A percentile compares a stretch with the other conserved stretches of the same genome.
phyloP scores from a whole-genome alignment of 2,329 filamentous ascomycete species.

The Fusarium continuum region DNA sequence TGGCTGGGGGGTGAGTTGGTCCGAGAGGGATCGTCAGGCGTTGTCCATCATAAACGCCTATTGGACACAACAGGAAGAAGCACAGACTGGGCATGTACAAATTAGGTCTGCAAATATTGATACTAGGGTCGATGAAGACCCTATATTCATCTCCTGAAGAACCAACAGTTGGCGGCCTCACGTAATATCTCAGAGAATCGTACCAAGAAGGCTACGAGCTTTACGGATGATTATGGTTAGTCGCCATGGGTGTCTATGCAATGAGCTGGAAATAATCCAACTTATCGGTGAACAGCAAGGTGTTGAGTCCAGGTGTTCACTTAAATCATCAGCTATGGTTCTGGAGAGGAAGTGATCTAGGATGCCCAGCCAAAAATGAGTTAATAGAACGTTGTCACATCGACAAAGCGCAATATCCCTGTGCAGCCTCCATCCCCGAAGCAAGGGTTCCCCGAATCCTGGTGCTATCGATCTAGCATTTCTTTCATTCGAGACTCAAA shows the following conservation, averaged over 20 bases:
- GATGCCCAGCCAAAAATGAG: constrained; percentile 26
- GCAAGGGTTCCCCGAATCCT: constrained; percentile 17
- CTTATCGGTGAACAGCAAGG: constrained; percentile 21
- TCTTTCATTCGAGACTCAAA: too few species aligned
- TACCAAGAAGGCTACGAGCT: constrained; percentile 34
- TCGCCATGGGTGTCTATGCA: constrained; percentile 18
- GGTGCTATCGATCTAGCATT: background rate
- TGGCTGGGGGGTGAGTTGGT: constrained; percentile 26
- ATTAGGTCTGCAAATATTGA: background rate
- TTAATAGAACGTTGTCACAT: constrained; percentile 29
- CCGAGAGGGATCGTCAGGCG: constrained; percentile 16
- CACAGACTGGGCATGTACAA: constrained; percentile 14
- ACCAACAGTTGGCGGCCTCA: constrained; percentile 6
- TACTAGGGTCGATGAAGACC: constrained; percentile 8
- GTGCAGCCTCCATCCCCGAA: constrained; percentile 11
- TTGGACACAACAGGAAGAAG: constrained; percentile 7
- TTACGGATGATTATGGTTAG: constrained; percentile 26
- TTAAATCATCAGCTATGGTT: constrained; percentile 32
- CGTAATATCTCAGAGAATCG: constrained; percentile 31
- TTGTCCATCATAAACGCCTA: constrained; percentile 12
- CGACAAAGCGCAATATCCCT: constrained; percentile 31
- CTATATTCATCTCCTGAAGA: constrained; percentile 8
- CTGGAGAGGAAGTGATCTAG: constrained; percentile 29
- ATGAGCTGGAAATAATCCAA: background rate
- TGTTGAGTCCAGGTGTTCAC: constrained; percentile 22